Evolutionary conservation across 108 stramenopile genomes (phyloP).

Genomic region (Conticribra weissflogii): DNA sequence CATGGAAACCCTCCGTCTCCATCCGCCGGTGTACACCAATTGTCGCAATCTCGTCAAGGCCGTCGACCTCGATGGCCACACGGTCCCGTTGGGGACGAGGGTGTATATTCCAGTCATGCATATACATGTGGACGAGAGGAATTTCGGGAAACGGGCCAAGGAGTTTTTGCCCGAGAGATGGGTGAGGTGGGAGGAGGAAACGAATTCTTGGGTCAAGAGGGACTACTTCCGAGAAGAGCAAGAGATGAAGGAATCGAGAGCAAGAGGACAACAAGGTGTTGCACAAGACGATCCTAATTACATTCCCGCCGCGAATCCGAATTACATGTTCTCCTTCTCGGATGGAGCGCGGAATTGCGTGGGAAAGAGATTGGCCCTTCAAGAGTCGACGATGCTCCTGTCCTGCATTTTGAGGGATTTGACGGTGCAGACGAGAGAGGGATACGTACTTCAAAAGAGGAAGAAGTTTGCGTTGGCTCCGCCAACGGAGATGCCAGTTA

Average conservation of each 20-base stretch:
- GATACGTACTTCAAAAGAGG: constrained; percentile 7
- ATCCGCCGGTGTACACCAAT: constrained; percentile 41
- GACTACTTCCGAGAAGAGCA: constrained; percentile 13
- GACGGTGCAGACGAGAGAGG: constrained; percentile 10
- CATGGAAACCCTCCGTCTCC: constrained; percentile 55
- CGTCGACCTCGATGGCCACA: neutral
- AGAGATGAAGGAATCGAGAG: too few species aligned
- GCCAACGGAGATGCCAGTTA: constrained; percentile 16
- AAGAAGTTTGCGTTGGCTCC: constrained; percentile 26
- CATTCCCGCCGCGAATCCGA: constrained; percentile 37
- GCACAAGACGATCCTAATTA: constrained; percentile 1
- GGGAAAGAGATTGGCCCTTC: constrained; percentile 31
- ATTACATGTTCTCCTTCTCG: constrained; percentile 37
- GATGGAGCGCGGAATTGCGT: constrained; percentile 48
- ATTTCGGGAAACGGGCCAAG: constrained; percentile 45
- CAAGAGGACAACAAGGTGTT: too few species aligned
- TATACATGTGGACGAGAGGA: constrained; percentile 48
- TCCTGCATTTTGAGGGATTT: constrained; percentile 31
- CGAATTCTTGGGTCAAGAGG: constrained; percentile 28
- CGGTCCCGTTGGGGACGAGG: constrained; percentile 39
- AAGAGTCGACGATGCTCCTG: constrained; percentile 33
- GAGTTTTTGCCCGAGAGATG: constrained; percentile 67
- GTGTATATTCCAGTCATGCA: constrained; percentile 38
- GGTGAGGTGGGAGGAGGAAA: constrained; percentile 27
- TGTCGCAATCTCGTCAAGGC: constrained; percentile 17